Conservation (phyloP, 257 asterid species). For the Hygrophila difformis region DNA sequence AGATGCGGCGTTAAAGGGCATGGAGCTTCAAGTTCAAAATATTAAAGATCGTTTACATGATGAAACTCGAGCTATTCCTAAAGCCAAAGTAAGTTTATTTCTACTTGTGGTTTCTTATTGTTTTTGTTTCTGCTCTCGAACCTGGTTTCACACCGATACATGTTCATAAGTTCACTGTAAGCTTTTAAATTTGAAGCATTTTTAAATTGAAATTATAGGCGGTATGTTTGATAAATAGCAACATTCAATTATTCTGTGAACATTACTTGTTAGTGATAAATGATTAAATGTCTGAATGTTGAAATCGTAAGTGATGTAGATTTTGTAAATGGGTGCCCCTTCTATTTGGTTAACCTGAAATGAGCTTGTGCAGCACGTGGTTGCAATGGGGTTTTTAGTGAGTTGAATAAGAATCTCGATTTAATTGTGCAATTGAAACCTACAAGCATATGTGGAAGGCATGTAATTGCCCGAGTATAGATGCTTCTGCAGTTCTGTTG, state of each 20-base stretch:
- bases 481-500: no score
- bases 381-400: no score
- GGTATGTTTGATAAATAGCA: not conserved
- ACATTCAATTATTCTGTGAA: not conserved
- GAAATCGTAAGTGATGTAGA: no score
- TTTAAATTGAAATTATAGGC: not conserved
- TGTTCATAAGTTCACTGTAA: not conserved
- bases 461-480: no score
- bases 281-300: not conserved
- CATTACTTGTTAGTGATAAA: not conserved
- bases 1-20: conserved; percentile 54
- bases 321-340: no score
- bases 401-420: no score
- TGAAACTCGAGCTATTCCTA: conserved; percentile 80
- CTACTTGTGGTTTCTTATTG: not conserved
- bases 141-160: no score
- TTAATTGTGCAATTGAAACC: no score
- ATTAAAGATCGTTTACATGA: conserved; percentile 67
- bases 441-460: no score
- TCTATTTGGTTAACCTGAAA: no score
- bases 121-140: no score
- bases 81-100: conserved; percentile 50
- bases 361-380: no score
- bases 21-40: conserved; percentile 90
- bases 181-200: conserved; percentile 7